These are phyloP conservation scores for Hygrophorus russula DNA, from an alignment of 768 basidiomycete genomes.

Conservation along the genomic window DNA sequence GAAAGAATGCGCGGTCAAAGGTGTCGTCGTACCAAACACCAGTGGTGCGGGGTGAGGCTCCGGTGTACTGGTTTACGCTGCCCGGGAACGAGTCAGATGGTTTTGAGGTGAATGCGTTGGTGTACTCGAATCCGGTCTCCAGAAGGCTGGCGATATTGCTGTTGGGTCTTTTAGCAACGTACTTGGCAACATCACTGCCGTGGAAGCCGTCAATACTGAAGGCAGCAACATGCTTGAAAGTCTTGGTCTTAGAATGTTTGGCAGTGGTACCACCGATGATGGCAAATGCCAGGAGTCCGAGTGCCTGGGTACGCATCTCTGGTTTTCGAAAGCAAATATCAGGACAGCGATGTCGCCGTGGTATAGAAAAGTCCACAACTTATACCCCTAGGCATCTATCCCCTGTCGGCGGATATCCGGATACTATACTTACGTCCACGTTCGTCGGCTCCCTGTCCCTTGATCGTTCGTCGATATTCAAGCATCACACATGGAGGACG, in stretches of 20 bases:
- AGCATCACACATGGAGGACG: too few relatives aligned
- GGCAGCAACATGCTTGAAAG: conserved; percentile 2
- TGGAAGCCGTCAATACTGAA: conserved; percentile 2
- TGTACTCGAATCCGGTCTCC: conserved; percentile 1
- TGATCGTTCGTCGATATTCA: too few relatives aligned
- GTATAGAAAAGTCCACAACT: too few relatives aligned
- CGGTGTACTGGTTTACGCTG: not conserved
- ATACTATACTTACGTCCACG: too few relatives aligned
- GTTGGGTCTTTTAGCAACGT: not conserved
- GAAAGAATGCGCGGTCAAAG: conserved; percentile 1
- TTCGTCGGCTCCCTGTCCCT: too few relatives aligned
- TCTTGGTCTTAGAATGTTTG: not conserved
- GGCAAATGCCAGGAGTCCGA: too few relatives aligned
- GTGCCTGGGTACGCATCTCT: too few relatives aligned
- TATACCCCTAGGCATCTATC: too few relatives aligned
- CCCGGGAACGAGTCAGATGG: conserved; percentile 5
- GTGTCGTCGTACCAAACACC: conserved; percentile 4
- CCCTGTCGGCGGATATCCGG: too few relatives aligned
- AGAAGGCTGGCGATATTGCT: not conserved
- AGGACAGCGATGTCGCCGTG: too few relatives aligned
- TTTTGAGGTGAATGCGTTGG: conserved; percentile 1
- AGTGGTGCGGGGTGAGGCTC: conserved; percentile 1
- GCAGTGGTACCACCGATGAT: too few relatives aligned
- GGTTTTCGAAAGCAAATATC: too few relatives aligned
- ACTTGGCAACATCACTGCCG: conserved; percentile 3